Evolutionary conservation across 1,284 basidiomycete genomes (phyloP), one percentile per base, ranked within the genome.

Genomic region (Ustilago bromivora): DNA sequence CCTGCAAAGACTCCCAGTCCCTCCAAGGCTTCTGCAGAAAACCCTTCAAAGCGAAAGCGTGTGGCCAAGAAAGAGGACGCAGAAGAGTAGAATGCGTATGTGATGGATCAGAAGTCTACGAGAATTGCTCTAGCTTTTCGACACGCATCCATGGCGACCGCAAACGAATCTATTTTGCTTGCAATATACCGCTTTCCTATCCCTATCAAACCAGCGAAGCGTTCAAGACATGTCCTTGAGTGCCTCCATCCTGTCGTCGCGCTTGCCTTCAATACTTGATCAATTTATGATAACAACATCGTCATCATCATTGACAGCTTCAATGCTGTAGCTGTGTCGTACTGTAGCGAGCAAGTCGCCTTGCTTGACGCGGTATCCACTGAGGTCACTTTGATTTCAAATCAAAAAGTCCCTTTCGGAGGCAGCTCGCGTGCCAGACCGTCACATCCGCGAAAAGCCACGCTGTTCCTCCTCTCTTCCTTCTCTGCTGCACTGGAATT

Each of bases 1-100:
- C 31, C 28, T 12, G 31, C 23, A 2, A 32, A 51, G 49, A 19
- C 11, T 32, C 12, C 49, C 49, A 51, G 49, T 32, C 23, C 49
- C 31, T 15, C 49, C 4, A 51, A 49, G 17, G 23, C 23, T 28
- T 7, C 46, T 23, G 23, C 9, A 15, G 57, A 40, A 6, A 59
- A 65, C 28, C 70, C 72, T 4, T 40, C 59, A 19, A 70, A 70
- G 67, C 61, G 66, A 53, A 70, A 70, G 47, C 57, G 59, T 19
- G 23, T 13, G 23, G 28, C 4, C 34, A 63, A 57, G 47, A 52
- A 41, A 10, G 40, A 64, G 35, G 23, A 47, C 41, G 4, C 47
- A 46, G 35, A 31, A 17, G 31, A 31, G n/a, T 35, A 11, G 19
- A 12, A 52, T 8, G 43, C 28, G 17, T 10, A n/a, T 31, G 38